Conservation (phyloP, 768 basidiomycete genomes). For the Amanita thiersii region DNA sequence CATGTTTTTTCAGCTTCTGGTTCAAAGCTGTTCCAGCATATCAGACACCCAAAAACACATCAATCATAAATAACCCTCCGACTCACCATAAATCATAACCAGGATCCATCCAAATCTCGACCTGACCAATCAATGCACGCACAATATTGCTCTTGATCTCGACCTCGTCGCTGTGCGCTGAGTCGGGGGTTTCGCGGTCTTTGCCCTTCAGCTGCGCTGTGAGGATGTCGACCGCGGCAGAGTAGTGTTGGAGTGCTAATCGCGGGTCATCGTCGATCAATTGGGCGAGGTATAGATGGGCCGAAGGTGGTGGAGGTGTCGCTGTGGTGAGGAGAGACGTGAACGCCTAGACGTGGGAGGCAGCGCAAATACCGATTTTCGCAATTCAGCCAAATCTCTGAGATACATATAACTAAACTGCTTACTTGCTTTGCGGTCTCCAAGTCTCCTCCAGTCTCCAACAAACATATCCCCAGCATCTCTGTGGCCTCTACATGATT, state of each 20-base stretch:
- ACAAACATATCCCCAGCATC: constrained; percentile 68
- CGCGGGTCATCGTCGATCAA: constrained; percentile 71
- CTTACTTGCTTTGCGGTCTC: constrained; percentile 60
- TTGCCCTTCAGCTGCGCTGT: constrained; percentile 68
- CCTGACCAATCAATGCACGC: constrained; percentile 77
- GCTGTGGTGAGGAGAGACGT: constrained; percentile 47
- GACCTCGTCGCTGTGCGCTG: constrained; percentile 36
- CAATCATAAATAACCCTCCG: not conserved
- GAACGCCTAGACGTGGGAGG: constrained; percentile 50
- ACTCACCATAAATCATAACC: constrained; percentile 78
- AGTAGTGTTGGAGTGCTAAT: constrained; percentile 66
- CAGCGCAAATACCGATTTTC: too few relatives aligned
- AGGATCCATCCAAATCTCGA: constrained; percentile 96
- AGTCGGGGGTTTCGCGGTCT: constrained; percentile 38
- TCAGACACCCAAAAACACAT: not conserved
- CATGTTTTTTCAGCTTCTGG: constrained; percentile 76
- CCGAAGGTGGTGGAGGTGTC: constrained; percentile 61
- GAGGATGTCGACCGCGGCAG: constrained; percentile 70
- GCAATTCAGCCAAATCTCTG: too few relatives aligned
- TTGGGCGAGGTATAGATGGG: constrained; percentile 86
- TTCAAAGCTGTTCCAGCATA: constrained; percentile 50
- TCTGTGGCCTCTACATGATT: constrained; percentile 65
- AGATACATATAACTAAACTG: constrained; percentile 8
- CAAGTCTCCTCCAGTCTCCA: constrained; percentile 73
- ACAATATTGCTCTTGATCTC: constrained; percentile 65